A percentile compares a stretch with the other conserved stretches of the same genome.
phyloP scores from a whole-genome alignment of 106 monocot species.

The Acanthochlamys bracteata region DNA sequence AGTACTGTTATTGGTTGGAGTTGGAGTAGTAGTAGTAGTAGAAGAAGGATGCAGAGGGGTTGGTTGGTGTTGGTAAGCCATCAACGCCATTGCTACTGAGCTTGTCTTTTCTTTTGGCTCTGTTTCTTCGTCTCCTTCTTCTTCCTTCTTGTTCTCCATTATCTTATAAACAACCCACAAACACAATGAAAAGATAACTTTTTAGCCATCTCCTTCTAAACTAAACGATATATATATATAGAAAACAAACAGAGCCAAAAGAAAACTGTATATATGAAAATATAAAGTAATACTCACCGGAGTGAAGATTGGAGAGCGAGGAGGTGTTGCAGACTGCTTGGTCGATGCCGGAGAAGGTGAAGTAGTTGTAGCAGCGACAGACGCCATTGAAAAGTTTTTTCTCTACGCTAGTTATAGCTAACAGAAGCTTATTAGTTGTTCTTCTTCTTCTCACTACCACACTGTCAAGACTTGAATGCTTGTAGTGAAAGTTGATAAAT shows the following conservation, averaged over 20 bases:
- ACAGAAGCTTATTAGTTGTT: too few species aligned
- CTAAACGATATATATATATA: neutral
- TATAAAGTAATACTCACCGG: conserved; percentile 13
- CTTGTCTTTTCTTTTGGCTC: neutral
- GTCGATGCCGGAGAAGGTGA: neutral
- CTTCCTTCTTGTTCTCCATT: conserved; percentile 13
- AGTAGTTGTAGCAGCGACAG: neutral
- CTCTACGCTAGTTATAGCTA: too few species aligned
- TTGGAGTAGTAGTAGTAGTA: neutral
- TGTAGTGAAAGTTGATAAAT: too few species aligned
- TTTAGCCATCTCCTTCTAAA: too few species aligned
- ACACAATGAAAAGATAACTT: neutral
- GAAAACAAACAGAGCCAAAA: neutral
- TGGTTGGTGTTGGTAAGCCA: conserved; percentile 16
- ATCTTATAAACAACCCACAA: conserved; percentile 12
- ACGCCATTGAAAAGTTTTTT: too few species aligned
- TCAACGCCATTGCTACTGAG: neutral
- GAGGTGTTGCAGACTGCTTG: neutral
- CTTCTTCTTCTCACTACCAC: too few species aligned
- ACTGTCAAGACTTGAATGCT: too few species aligned
- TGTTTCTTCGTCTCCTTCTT: conserved; percentile 1
- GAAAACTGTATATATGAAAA: neutral
- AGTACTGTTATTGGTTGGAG: neutral
- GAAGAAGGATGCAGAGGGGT: conserved; percentile 20
- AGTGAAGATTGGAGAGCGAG: conserved; percentile 9